A percentile compares a stretch with the other conserved stretches of the same genome.
Conservation (phyloP, 805 yeast genomes). For the Ascoidea asiatica region DNA sequence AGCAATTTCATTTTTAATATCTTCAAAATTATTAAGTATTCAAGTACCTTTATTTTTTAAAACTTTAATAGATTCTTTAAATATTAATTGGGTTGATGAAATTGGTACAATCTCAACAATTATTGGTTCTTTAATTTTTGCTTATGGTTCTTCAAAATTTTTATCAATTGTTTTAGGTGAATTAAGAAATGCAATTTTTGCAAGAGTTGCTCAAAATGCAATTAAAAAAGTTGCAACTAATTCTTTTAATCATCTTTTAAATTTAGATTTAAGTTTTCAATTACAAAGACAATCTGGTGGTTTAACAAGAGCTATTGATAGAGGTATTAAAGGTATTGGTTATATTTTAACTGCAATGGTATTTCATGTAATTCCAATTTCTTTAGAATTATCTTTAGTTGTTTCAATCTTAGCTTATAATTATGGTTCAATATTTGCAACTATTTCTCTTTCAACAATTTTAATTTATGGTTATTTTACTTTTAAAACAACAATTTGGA, state of each 20-base stretch:
- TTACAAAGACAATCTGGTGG: constrained; percentile 91
- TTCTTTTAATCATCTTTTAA: constrained; percentile 73
- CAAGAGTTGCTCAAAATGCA: constrained; percentile 89
- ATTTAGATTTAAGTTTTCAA: constrained; percentile 82
- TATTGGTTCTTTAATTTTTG: constrained; percentile 57
- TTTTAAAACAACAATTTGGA: constrained; percentile 88
- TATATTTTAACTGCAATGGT: constrained; percentile 92
- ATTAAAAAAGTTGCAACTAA: constrained; percentile 80
- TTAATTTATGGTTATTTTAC: constrained; percentile 79
- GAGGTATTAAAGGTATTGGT: constrained; percentile 96
- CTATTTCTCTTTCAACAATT: constrained; percentile 81
- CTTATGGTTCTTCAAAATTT: constrained; percentile 88
- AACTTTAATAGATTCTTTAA: constrained; percentile 82
- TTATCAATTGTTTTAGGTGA: constrained; percentile 94
- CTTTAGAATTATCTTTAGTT: constrained; percentile 84
- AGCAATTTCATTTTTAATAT: constrained; percentile 65
- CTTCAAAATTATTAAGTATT: constrained; percentile 77
- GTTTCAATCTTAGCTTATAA: constrained; percentile 90
- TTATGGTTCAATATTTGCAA: constrained; percentile 81
- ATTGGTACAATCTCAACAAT: constrained; percentile 52
- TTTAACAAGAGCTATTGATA: constrained; percentile 85
- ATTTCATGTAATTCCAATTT: constrained; percentile 85
- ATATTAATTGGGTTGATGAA: constrained; percentile 65
- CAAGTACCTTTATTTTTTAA: constrained; percentile 95
- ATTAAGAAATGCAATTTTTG: constrained; percentile 87